Evolutionary conservation across 371 early-diverging fungal genomes (phyloP).

Genomic region (Mortierella sp.): DNA sequence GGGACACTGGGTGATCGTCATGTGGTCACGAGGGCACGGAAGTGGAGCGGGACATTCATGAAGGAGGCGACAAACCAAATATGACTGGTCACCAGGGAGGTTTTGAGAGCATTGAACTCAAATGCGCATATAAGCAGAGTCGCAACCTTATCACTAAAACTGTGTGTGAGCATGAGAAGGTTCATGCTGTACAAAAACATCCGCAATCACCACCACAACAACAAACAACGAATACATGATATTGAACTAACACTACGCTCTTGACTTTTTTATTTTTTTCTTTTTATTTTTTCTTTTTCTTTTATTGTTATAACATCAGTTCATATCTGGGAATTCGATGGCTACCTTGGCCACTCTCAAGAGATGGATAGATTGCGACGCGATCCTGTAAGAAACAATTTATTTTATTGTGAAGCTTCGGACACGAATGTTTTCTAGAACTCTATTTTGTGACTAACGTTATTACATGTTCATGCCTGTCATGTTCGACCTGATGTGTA

Average conservation of each 20-base stretch:
- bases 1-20: neutral
- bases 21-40: conserved; percentile 3
- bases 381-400: conserved; percentile 64
- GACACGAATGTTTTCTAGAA: neutral
- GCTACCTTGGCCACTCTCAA: conserved; percentile 83
- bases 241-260: neutral
- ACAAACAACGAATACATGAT: neutral
- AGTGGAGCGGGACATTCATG: neutral
- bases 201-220: neutral
- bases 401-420: neutral
- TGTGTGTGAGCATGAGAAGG: neutral
- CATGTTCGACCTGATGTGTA: conserved; percentile 18
- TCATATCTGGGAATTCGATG: conserved; percentile 95
- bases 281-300: neutral
- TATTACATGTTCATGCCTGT: neutral
- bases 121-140: conserved; percentile 5
- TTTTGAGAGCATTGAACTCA: conserved; percentile 31
- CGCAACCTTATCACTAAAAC: neutral
- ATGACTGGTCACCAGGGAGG: neutral
- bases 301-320: conserved; percentile 57
- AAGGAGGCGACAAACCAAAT: neutral
- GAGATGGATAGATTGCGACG: conserved; percentile 66
- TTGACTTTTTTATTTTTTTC: neutral
- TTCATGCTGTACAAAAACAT: neutral
- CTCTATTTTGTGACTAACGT: neutral